These are phyloP conservation scores for Panicum hallii DNA, from an alignment of 202 grass and related monocot genomes.

Conservation along the genomic window DNA sequence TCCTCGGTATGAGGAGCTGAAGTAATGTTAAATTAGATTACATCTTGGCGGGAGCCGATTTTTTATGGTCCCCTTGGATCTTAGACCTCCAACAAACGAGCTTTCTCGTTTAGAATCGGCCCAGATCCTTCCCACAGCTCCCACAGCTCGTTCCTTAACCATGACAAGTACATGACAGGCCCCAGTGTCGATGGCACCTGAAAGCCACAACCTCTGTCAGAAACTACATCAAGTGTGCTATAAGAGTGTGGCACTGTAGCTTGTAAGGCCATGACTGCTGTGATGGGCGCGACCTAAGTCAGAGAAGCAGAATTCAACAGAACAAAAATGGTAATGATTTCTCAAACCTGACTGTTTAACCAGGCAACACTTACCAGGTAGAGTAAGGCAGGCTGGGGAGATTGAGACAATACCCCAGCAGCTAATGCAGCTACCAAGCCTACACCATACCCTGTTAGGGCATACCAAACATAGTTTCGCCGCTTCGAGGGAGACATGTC, in stretches of 20 bases:
- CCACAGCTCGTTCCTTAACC: constrained; percentile 84
- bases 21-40: constrained; percentile 42
- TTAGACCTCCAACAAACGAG: constrained; percentile 81
- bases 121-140: constrained; percentile 87
- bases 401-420: constrained; percentile 90
- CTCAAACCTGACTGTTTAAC: constrained; percentile 23
- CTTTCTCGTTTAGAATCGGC: constrained; percentile 68
- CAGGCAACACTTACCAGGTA: constrained; percentile 78
- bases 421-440: constrained; percentile 85
- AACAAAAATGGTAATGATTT: not conserved
- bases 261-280: not conserved
- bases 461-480: constrained; percentile 85
- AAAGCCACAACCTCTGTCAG: constrained; percentile 38
- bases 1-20: constrained; percentile 9
- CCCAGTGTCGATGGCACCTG: constrained; percentile 92
- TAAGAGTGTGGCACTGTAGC: not conserved
- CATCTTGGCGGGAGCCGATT: constrained; percentile 1
- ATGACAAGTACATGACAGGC: constrained; percentile 86
- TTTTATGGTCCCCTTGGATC: constrained; percentile 17
- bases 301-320: constrained; percentile 23
- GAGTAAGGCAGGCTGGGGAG: constrained; percentile 94
- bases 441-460: constrained; percentile 81
- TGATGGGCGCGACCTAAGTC: not conserved
- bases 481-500: constrained; percentile 49
- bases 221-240: constrained; percentile 17